Evolutionary conservation across 192 early-diverging fungal genomes (phyloP).

Genomic region (Radiomyces spectabilis): DNA sequence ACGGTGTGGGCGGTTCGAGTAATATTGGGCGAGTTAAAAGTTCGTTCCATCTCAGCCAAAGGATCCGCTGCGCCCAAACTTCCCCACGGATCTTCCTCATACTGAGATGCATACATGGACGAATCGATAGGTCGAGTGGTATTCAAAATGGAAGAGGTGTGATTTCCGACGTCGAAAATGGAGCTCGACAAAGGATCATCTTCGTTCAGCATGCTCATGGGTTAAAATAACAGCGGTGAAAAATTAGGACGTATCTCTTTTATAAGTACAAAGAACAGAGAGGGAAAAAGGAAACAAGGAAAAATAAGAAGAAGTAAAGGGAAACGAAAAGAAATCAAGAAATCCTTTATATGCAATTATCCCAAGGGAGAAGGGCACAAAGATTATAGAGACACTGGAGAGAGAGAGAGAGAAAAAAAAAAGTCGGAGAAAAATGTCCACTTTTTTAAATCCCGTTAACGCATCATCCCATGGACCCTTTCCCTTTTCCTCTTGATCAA

Average conservation of each 20-base stretch:
- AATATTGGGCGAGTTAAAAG: constrained; percentile 8
- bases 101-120: constrained; percentile 18
- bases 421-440: neutral
- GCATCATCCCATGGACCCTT: too few relatives aligned
- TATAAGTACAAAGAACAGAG: neutral
- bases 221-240: neutral
- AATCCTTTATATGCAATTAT: too few relatives aligned
- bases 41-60: constrained; percentile 4
- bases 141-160: constrained; percentile 4
- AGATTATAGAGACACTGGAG: too few relatives aligned
- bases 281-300: neutral
- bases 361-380: too few relatives aligned
- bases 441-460: too few relatives aligned
- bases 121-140: constrained; percentile 6
- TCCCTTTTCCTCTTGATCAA: too few relatives aligned
- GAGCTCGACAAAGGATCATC: constrained; percentile 17
- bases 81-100: constrained; percentile 28
- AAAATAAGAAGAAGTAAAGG: neutral
- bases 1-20: neutral
- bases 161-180: constrained; percentile 16
- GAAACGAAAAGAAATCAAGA: constrained; percentile 3
- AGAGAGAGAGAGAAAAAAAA: neutral
- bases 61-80: constrained; percentile 1
- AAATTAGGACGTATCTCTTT: neutral
- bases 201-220: constrained; percentile 17